These are phyloP conservation scores for Rehmannia glutinosa DNA, from an alignment of 257 asterid species.

Conservation along the genomic window DNA sequence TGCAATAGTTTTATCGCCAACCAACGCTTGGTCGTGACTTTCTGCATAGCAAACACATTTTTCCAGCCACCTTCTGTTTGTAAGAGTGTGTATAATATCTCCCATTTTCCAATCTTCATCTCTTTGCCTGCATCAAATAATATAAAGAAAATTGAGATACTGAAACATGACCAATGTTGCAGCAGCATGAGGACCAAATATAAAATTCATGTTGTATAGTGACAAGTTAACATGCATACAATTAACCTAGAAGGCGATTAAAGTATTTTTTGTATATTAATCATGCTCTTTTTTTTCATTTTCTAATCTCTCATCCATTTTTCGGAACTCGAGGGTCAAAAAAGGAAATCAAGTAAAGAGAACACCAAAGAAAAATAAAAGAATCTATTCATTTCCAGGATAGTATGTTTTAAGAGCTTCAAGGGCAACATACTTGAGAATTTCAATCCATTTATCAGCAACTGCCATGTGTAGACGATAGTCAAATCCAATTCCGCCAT, in stretches of 20 bases:
- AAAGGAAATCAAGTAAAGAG: slow-evolving; percentile 3
- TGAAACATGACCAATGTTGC: not conserved
- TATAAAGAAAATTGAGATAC: slow-evolving; percentile 9
- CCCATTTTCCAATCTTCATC: slow-evolving; percentile 99
- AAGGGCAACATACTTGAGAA: slow-evolving; percentile 64
- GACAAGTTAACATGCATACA: not conserved
- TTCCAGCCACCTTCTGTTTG: slow-evolving; percentile 93
- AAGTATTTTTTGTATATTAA: not conserved
- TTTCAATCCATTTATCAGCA: slow-evolving; percentile 98
- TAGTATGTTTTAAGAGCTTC: slow-evolving; percentile 18
- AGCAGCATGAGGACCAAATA: not conserved
- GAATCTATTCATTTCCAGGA: slow-evolving; percentile 5
- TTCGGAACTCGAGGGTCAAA: not conserved
- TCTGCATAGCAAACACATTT: slow-evolving; percentile 91
- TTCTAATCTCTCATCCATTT: not conserved
- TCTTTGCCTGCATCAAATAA: slow-evolving; percentile 60
- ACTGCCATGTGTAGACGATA: slow-evolving; percentile 98
- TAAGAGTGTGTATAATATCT: slow-evolving; percentile 75
- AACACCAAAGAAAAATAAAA: not conserved
- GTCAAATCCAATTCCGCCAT: slow-evolving; percentile 98
- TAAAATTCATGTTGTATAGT: not conserved
- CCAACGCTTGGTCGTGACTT: slow-evolving; percentile 98
- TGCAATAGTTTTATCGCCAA: slow-evolving; percentile 97
- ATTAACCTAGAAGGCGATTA: not conserved
- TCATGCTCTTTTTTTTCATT: not conserved